phyloP scores from a whole-genome alignment of 208 protist species.

The Vickermania ingenoplastis region DNA sequence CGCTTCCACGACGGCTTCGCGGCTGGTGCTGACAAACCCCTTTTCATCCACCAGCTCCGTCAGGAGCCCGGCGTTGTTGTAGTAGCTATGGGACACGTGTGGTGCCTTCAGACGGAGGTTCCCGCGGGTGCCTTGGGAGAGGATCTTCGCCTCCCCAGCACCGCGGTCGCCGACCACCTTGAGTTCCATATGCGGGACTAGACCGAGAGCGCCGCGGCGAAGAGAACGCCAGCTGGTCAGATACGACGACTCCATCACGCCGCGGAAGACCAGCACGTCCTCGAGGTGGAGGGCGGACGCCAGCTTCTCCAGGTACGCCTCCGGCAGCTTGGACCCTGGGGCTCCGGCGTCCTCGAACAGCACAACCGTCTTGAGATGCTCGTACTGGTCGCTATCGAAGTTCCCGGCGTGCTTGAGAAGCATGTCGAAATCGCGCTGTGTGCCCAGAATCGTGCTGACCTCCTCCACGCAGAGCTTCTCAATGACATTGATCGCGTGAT shows the following conservation, averaged over 20 bases:
- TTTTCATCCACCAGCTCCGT: conserved; percentile 85
- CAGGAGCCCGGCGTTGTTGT: conserved; percentile 87
- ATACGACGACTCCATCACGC: conserved; percentile 71
- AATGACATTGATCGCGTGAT: conserved; percentile 84
- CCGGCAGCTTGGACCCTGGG: conserved; percentile 14
- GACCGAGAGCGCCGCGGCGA: conserved; percentile 47
- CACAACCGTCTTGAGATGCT: conserved; percentile 74
- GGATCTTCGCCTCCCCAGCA: conserved; percentile 78
- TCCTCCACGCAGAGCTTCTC: conserved; percentile 89
- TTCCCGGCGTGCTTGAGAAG: conserved; percentile 83
- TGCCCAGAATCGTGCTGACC: conserved; percentile 66
- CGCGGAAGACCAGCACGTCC: conserved; percentile 84
- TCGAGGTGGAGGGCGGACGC: conserved; percentile 63
- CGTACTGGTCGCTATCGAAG: conserved; percentile 80
- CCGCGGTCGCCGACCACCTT: conserved; percentile 87
- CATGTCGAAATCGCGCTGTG: conserved; percentile 76
- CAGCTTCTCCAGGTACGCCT: conserved; percentile 73
- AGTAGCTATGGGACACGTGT: conserved; percentile 75
- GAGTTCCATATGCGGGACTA: conserved; percentile 77
- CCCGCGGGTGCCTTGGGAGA: conserved; percentile 69
- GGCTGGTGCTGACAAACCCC: conserved; percentile 79
- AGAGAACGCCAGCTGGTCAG: conserved; percentile 75
- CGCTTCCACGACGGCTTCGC: conserved; percentile 69
- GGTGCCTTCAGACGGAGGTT: conserved; percentile 84
- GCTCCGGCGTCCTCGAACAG: conserved; percentile 74